These are phyloP conservation scores for Phanerodontia chrysosporium DNA, from an alignment of 768 basidiomycete genomes.

Conservation along the genomic window DNA sequence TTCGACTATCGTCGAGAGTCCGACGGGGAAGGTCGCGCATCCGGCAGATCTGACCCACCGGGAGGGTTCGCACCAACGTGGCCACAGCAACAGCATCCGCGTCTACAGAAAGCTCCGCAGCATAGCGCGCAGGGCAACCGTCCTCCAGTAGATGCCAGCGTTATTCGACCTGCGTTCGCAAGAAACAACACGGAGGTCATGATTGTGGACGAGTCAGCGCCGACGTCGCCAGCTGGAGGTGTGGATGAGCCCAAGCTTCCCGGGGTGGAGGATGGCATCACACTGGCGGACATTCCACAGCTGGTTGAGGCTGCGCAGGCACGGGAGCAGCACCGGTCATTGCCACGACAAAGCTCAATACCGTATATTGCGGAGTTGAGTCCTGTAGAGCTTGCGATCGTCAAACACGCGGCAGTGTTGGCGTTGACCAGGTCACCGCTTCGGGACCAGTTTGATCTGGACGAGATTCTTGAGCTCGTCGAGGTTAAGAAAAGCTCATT, in stretches of 20 bases:
- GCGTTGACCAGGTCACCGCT: slow-evolving; percentile 74
- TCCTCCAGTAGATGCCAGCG: slow-evolving; percentile 26
- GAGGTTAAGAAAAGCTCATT: slow-evolving; percentile 91
- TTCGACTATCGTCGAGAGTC: slow-evolving; percentile 94
- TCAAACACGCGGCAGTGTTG: slow-evolving; percentile 88
- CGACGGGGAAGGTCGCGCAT: slow-evolving; percentile 81
- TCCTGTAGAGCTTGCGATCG: slow-evolving; percentile 80
- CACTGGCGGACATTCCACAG: slow-evolving; percentile 91
- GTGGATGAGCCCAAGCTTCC: slow-evolving; percentile 47
- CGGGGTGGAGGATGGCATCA: slow-evolving; percentile 82
- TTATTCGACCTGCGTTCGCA: slow-evolving; percentile 62
- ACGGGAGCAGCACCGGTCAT: slow-evolving; percentile 79
- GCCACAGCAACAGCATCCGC: slow-evolving; percentile 22
- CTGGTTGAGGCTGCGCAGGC: slow-evolving; percentile 90
- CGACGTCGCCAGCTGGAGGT: slow-evolving; percentile 63
- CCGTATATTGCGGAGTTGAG: slow-evolving; percentile 84
- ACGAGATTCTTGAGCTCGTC: slow-evolving; percentile 90
- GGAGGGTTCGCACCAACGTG: slow-evolving; percentile 16
- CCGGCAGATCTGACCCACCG: slow-evolving; percentile 52
- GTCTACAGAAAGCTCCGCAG: slow-evolving; percentile 24
- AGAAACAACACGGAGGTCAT: slow-evolving; percentile 83
- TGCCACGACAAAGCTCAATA: slow-evolving; percentile 72
- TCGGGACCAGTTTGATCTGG: slow-evolving; percentile 80
- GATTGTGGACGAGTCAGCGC: slow-evolving; percentile 80
- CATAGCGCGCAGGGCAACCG: slow-evolving; percentile 31